Evolutionary conservation across 1,284 basidiomycete species (phyloP), one percentile per base, ranked within the genome.

Genomic region (Coniferiporia sulphurascens): DNA sequence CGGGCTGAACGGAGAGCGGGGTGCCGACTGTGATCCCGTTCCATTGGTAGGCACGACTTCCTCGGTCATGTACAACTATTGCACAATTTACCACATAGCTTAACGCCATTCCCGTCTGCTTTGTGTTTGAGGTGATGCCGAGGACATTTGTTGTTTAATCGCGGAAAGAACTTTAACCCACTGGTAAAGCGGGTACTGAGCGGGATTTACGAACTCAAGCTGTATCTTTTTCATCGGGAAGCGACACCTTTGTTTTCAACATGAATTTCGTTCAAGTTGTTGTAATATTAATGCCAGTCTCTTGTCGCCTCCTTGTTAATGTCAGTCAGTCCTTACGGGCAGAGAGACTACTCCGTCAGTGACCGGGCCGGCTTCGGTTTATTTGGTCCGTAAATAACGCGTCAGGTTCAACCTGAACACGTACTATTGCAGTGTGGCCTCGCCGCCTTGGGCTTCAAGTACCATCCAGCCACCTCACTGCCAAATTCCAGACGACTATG

Each of bases 391-490:
- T 46, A 46, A 46, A 46, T 46, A 46, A 46, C 44, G 17, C 44
- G 44, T 21, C n/a, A 17, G 17, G 17, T n/a, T 45, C 55, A 60
- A 62, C 55, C 17, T 12, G 48, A 48, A 51, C 60, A 17, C 45
- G 19, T 54, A 34, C 27, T 27, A 27, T 27, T 27, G 27, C 27
- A 27, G 27, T 5, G n/a, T n/a, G n/a, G n/a, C n/a, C n/a, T n/a
- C n/a, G n/a, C n/a, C n/a, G n/a, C n/a, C n/a, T n/a, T n/a, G n/a
- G n/a, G n/a, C 27, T 27, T 27, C 27, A 27, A 27, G 27, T 27
- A 3, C 27, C 35, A 5, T n/a, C 43, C 44, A 7, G 63, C 62
- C 60, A 55, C 53, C 54, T 69, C 72, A 63, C 65, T 41, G 15
- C 38, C 12, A 41, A 8, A 15, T 10, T 41, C 9, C 15, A 3